Evolutionary conservation across 78 protist species (phyloP).

Genomic region (Dictyostelium firmibasis): DNA sequence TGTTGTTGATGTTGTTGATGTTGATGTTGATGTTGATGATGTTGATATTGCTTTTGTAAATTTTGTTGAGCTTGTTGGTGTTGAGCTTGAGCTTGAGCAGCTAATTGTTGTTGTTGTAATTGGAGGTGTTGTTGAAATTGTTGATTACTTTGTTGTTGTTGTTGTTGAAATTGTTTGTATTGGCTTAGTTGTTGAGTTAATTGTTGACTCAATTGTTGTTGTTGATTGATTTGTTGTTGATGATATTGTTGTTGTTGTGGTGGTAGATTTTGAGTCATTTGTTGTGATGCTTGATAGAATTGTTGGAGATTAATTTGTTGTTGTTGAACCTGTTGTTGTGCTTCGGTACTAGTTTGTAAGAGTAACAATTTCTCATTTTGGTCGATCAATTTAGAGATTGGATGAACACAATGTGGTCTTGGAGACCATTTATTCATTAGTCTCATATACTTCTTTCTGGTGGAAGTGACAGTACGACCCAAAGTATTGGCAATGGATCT

Average conservation of each 20-base stretch:
- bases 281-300: background rate
- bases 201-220: slow-evolving; percentile 9
- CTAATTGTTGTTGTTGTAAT: slow-evolving; percentile 11
- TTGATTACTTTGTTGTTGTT: slow-evolving; percentile 1
- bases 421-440: slow-evolving; percentile 74
- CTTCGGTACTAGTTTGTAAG: background rate
- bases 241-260: slow-evolving; percentile 16
- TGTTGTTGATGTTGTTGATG: background rate
- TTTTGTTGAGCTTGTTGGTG: background rate
- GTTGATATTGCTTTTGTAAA: background rate
- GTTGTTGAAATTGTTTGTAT: background rate
- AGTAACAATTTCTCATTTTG: slow-evolving; percentile 31
- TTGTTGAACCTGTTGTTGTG: slow-evolving; percentile 29
- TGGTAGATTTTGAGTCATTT: background rate
- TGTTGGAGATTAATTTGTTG: background rate
- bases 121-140: background rate
- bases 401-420: slow-evolving; percentile 64
- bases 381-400: slow-evolving; percentile 54
- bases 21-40: no score
- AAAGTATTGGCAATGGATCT: slow-evolving; percentile 39
- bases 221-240: background rate
- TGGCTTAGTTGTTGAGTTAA: background rate
- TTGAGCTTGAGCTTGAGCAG: background rate
- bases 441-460: slow-evolving; percentile 71
- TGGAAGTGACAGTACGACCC: slow-evolving; percentile 69